A percentile compares a stretch with the other conserved stretches of the same genome.
phyloP scores from a whole-genome alignment of 1,284 basidiomycete species.

The Boletellus deceptivus region DNA sequence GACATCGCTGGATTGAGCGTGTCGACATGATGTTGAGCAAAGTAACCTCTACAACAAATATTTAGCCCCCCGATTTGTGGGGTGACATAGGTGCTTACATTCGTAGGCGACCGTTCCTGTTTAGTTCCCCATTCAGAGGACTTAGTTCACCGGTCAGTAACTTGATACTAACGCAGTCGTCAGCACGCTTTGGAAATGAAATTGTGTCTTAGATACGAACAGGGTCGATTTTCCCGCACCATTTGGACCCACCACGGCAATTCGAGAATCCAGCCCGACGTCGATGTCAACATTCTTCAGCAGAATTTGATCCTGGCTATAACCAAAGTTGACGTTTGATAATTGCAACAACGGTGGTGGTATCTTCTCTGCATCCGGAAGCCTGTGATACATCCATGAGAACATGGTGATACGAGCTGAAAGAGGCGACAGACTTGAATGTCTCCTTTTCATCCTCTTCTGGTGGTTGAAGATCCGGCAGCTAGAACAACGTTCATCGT shows the following conservation, averaged over 20 bases:
- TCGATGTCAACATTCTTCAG: conserved; percentile 87
- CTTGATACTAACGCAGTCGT: conserved; percentile 68
- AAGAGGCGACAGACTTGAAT: conserved; percentile 61
- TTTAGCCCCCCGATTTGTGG: not conserved
- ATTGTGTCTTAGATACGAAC: conserved; percentile 37
- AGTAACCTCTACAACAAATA: conserved; percentile 66
- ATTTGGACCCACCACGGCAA: conserved; percentile 88
- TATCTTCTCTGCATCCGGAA: conserved; percentile 94
- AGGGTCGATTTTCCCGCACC: conserved; percentile 80
- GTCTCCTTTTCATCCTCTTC: conserved; percentile 87
- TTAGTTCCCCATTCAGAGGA: conserved; percentile 80
- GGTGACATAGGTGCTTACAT: conserved; percentile 51
- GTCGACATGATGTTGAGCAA: conserved; percentile 98
- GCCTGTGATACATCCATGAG: conserved; percentile 41
- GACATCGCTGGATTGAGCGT: conserved; percentile 82
- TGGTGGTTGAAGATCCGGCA: conserved; percentile 92
- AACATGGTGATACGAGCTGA: not conserved
- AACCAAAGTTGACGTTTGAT: conserved; percentile 90
- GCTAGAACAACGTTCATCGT: conserved; percentile 35
- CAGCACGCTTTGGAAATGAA: not conserved
- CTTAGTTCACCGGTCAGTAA: conserved; percentile 89
- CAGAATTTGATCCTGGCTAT: conserved; percentile 77
- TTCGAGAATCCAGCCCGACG: conserved; percentile 84
- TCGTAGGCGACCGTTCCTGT: conserved; percentile 86
- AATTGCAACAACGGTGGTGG: conserved; percentile 96